Evolutionary conservation across 2,329 filamentous ascomycete species (phyloP).

Genomic region (Beauveria australis): DNA sequence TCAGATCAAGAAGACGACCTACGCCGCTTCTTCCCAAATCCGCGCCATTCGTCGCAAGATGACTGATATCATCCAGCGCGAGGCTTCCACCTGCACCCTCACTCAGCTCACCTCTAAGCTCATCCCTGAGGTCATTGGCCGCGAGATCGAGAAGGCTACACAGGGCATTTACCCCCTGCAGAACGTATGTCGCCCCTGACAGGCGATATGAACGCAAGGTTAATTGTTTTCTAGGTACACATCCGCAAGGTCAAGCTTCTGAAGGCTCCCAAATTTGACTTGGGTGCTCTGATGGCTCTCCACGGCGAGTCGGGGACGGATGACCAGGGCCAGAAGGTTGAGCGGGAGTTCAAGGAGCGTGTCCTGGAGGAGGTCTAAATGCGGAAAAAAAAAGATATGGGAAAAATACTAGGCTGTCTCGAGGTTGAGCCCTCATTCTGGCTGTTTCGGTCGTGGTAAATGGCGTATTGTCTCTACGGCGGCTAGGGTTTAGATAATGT

Average conservation of each 20-base stretch:
- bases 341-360: constrained; percentile 98
- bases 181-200: constrained; percentile 60
- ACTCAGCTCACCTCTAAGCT: constrained; percentile 97
- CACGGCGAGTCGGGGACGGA: constrained; percentile 96
- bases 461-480: constrained; percentile 36
- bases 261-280: constrained; percentile 98
- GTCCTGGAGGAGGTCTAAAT: constrained; percentile 89
- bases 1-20: constrained; percentile 99
- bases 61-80: constrained; percentile 96
- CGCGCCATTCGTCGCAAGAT: constrained; percentile 99
- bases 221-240: constrained; percentile 63
- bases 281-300: constrained; percentile 89
- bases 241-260: constrained; percentile 99
- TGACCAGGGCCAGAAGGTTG: constrained; percentile 96
- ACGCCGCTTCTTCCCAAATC: constrained; percentile 94
- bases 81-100: constrained; percentile 89
- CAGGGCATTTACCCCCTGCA: constrained; percentile 99
- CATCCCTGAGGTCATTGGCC: constrained; percentile 98
- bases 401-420: constrained; percentile 10
- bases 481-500: constrained; percentile 33
- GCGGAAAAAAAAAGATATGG: constrained; percentile 13
- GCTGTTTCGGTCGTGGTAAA: constrained; percentile 35
- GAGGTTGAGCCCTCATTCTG: constrained; percentile 15
- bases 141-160: constrained; percentile 98
- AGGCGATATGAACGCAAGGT: not conserved